phyloP scores from a whole-genome alignment of 768 basidiomycete genomes.

The Hortiboletus campestris region DNA sequence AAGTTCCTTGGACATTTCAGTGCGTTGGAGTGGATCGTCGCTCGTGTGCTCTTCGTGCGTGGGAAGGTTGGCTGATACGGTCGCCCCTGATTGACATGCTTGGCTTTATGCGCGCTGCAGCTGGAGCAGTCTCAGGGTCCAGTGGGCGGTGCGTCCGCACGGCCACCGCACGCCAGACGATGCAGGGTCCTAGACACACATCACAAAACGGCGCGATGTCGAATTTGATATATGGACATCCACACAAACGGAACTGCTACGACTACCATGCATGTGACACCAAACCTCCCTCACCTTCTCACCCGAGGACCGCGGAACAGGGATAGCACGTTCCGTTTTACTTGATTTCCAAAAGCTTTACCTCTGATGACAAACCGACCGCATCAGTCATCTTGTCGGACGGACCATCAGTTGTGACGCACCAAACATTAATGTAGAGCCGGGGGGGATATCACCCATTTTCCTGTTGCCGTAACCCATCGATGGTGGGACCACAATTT shows the following conservation, averaged over 20 bases:
- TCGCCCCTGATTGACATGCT: slow-evolving; percentile 14
- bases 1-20: neutral
- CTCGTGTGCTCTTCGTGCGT: neutral
- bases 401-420: slow-evolving; percentile 26
- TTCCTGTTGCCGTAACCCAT: slow-evolving; percentile 73
- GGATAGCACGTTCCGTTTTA: slow-evolving; percentile 30
- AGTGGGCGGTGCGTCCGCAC: slow-evolving; percentile 23
- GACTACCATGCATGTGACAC: slow-evolving; percentile 20
- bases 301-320: slow-evolving; percentile 13
- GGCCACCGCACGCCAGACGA: slow-evolving; percentile 21
- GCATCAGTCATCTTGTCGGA: slow-evolving; percentile 12
- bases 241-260: slow-evolving; percentile 17
- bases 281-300: slow-evolving; percentile 3
- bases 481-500: slow-evolving; percentile 68
- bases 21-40: neutral
- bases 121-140: slow-evolving; percentile 23
- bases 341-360: slow-evolving; percentile 69
- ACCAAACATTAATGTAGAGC: slow-evolving; percentile 85
- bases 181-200: slow-evolving; percentile 21
- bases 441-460: slow-evolving; percentile 62
- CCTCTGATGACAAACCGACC: slow-evolving; percentile 45
- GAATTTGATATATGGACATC: slow-evolving; percentile 29
- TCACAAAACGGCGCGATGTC: slow-evolving; percentile 17
- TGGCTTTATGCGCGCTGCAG: slow-evolving; percentile 1
- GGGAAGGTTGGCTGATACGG: neutral